phyloP scores from a whole-genome alignment of 2,329 filamentous ascomycete genomes.

The Tolypocladium sp. region DNA sequence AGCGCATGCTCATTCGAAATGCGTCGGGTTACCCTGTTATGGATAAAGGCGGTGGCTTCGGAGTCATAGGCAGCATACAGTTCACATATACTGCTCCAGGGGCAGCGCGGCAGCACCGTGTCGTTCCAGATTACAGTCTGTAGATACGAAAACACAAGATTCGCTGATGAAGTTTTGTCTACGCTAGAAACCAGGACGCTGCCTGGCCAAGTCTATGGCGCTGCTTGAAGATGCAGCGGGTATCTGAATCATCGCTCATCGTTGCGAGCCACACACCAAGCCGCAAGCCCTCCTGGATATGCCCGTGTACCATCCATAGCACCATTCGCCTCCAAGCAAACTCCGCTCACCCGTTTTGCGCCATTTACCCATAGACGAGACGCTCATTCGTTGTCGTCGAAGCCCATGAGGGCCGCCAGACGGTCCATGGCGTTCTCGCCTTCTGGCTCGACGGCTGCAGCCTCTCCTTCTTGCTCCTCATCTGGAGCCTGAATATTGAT shows the following conservation, averaged over 20 bases:
- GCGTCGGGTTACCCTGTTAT: no score
- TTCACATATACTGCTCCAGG: no score
- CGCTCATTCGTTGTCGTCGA: background rate
- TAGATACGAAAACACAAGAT: no score
- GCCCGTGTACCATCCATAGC: background rate
- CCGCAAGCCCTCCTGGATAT: background rate
- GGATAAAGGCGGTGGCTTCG: no score
- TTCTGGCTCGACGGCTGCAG: background rate
- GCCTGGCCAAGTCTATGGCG: background rate
- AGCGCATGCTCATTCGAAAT: no score
- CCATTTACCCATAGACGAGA: background rate
- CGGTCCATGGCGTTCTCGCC: background rate
- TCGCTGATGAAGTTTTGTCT: no score
- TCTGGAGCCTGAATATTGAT: background rate
- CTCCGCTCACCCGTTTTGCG: no score
- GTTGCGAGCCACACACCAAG: background rate
- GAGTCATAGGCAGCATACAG: no score
- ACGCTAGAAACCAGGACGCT: background rate
- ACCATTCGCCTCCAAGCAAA: background rate
- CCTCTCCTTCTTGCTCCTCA: background rate
- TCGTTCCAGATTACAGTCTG: no score
- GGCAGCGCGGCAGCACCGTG: no score
- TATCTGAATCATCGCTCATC: background rate
- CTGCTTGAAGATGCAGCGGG: background rate
- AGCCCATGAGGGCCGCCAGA: slow-evolving; percentile 1